Base-by-base conservation (phyloP, 306 rosid genomes). In the Quercus engelmannii region DNA sequence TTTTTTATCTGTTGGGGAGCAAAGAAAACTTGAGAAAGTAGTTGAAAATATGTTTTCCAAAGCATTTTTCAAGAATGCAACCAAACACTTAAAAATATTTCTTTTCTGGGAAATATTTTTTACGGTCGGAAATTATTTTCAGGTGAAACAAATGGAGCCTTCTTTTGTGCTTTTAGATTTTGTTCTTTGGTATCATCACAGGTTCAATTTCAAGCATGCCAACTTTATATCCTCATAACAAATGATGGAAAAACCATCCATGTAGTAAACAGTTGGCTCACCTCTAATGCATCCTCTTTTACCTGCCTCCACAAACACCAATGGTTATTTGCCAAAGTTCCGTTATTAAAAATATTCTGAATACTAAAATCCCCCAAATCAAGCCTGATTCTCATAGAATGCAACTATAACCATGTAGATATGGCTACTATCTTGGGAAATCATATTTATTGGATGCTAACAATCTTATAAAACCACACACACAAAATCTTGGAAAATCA, bases 131-230 rank as follows among this genome's bases (percentile, higher is more conserved):
- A 41, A 41, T 41, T 41, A 41, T 41, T 41, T 41, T 41, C 46
- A 41, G 46, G 46, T 41, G 46, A 41, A 41, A 41, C 12, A 41
- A 41, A 8, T 41, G 46, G 46, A 41, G 46, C 46, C 46, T 41
- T 41, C 46, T 41, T 13, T 58, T 58, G 71, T 43, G 55, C 55
- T 57, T 26, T 14, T 57, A 13, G 67, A 30, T 43, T 49, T 19
- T 61, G 55, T 31, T 65, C 23, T 23, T 26, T 78, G 20, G 38
- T 71, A 33, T 31, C 52, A 69, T 78, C 14, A 57, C 55, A 25
- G 63, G n/a, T 57, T 78, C 43, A 21, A 78, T 25, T 71, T 82
- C 75, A 64, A 71, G 20, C 71, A 71, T 74, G 26, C 71, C 64
- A 59, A 41, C 63, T 77, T 38, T 74, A 5, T 74, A 28, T 15